Evolutionary conservation across 2,329 filamentous ascomycete species (phyloP), one percentile per base, ranked within the genome.

Genomic region (Alternaria sp.): DNA sequence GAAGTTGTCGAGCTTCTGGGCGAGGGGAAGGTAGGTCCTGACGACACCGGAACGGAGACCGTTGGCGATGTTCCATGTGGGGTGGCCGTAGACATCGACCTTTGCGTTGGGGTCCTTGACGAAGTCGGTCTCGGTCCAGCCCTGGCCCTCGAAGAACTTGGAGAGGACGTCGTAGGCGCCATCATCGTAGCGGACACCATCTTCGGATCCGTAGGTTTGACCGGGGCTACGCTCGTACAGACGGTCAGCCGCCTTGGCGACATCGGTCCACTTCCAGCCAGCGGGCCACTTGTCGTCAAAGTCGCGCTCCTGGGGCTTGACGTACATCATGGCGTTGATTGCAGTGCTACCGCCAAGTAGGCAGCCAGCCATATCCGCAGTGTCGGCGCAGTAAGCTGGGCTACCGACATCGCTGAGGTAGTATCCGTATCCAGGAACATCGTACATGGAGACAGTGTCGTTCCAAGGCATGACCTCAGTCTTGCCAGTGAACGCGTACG

Each of bases 221-320:
- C 90, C 90, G 0, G 90, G 90, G 64, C 92, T 92, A n/a, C 89
- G 85, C 30, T 83, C 80, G 74, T 92, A 93, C n/a, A 91, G 86
- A 44, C 87, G 85, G n/a, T 86, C 79, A 9, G 89, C 87, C 6
- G 90, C 87, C 25, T 81, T 75, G 54, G 81, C 78, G 74, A 93
- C 86, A 70, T 93, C 89, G 12, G 80, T 74, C 47, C 87, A 85
- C 76, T 90, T 89, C 91, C 91, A 94, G 49, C 90, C 90, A 3
- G 80, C 67, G 2, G 91, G 91, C 82, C 91, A 93, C 75, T 91
- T 90, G 74, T 88, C 86, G 73, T 93, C 88, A 81, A 90, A 93
- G 75, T 93, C 91, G 7, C 68, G 64, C 21, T 75, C 69, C 21
- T 77, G 73, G 15, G 78, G 78, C 56, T 63, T 74, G 55, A 79